A percentile compares a stretch with the other conserved stretches of the same genome.
Conservation (phyloP, 2,329 filamentous ascomycete species). For the Arachnomyces sp. region DNA sequence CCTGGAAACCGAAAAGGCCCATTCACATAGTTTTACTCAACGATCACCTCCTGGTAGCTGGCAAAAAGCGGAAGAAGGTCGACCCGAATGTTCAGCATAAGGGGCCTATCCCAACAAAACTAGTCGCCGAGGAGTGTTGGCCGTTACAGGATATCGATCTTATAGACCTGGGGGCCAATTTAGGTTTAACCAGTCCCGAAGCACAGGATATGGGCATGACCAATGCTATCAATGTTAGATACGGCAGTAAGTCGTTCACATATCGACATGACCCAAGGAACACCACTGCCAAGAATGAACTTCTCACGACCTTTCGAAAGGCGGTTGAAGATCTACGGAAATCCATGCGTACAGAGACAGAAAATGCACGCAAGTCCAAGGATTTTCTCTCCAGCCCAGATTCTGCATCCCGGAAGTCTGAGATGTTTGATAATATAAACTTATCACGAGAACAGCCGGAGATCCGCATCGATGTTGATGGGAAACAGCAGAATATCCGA, state of each 20-base stretch:
- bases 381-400: conserved; percentile 70
- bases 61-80: conserved; percentile 81
- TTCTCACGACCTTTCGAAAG: conserved; percentile 86
- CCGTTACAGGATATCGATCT: conserved; percentile 86
- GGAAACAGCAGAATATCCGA: conserved; percentile 88
- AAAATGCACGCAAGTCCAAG: conserved; percentile 72
- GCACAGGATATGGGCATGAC: conserved; percentile 54
- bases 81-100: conserved; percentile 50
- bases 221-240: conserved; percentile 84
- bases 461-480: conserved; percentile 89
- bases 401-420: conserved; percentile 62
- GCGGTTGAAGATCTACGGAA: conserved; percentile 87
- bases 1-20: conserved; percentile 82
- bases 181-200: conserved; percentile 30
- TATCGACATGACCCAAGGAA: conserved; percentile 83
- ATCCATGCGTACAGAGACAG: conserved; percentile 73
- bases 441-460: conserved; percentile 62
- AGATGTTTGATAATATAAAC: conserved; percentile 69
- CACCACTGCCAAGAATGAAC: conserved; percentile 64
- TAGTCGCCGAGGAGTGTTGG: conserved; percentile 93
- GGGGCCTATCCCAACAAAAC: conserved; percentile 52
- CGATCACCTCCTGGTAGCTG: conserved; percentile 85
- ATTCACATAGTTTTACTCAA: conserved; percentile 91
- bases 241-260: conserved; percentile 85
- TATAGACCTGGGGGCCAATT: conserved; percentile 63